Evolutionary conservation across 2,329 filamentous ascomycete species (phyloP), one percentile per base, ranked within the genome.

Genomic region (Stemphylium beticola): DNA sequence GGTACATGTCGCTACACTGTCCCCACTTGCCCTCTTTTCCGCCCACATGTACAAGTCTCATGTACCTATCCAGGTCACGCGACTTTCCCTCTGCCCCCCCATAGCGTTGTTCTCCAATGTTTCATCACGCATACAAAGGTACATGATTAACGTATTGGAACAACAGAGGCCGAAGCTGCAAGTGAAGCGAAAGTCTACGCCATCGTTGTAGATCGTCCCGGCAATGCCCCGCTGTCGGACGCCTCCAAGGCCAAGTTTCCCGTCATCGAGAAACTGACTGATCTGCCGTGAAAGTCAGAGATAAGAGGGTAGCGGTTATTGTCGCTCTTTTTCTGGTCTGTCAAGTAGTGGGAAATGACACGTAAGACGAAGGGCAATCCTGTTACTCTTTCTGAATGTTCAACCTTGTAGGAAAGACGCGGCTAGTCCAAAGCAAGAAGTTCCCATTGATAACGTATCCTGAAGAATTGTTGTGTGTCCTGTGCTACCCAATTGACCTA

Each of bases 161-260:
- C 31, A 37, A 55, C 61, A 77, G 74, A 82, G 65, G 77, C 80
- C 43, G 71, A 76, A 60, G 79, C 79, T 15, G 79, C 80, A 5
- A 67, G 68, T 37, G 65, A 69, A 46, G 78, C 78, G 7, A 74
- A 74, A 32, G 73, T 82, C 59, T 71, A 77, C 53, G 69, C 75
- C 4, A 58, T 80, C 8, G 63, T 82, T 34, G 76, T 81, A 17
- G 78, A 80, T 61, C 82, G 91, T 51, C 87, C 88, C 14, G 91
- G 90, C 11, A 95, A 95, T 75, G 83, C 85, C 33, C 81, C 81
- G 26, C 76, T 93, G 39, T 61, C 63, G 1, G 57, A 62, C 15
- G 67, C 66, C 14, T 58, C 61, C 0, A 62, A 44, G 24, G 49
- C 47, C 17, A 54, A 36, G 4, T 75, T 69, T 37, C 43, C 64